Percentiles rank a stretch among this genome's conserved stretches.
phyloP scores from a whole-genome alignment of 164 flowering plant species.

The Stephania cephalantha region DNA sequence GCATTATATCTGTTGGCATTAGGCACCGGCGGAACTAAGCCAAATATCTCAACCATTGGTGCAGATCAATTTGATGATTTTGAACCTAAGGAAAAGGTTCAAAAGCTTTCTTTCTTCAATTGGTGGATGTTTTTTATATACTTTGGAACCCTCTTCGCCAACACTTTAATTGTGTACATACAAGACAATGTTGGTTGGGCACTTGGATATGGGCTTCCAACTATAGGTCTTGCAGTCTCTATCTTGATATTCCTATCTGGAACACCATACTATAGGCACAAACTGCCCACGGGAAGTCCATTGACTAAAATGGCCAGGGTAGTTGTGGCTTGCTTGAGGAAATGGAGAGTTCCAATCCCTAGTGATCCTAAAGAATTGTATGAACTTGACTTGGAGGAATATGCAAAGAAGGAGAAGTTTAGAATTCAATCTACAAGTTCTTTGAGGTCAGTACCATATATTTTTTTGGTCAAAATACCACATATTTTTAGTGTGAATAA shows the following conservation, averaged over 20 bases:
- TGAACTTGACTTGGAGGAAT: constrained; percentile 11
- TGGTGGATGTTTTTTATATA: constrained; percentile 6
- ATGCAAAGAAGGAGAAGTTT: constrained; percentile 4
- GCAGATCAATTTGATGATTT: constrained; percentile 6
- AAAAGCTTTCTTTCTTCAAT: constrained; percentile 7
- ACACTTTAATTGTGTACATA: constrained; percentile 6
- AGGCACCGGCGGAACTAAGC: constrained; percentile 2
- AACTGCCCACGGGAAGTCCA: constrained; percentile 2
- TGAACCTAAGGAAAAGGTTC: constrained; percentile 1
- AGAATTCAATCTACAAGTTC: constrained; percentile 5
- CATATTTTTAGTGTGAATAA: too few relatives aligned
- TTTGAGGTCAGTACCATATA: not conserved
- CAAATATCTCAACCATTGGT: constrained; percentile 1
- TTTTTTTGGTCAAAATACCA: too few relatives aligned
- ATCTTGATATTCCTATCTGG: constrained; percentile 2
- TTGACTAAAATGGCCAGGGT: constrained; percentile 11
- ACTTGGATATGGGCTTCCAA: constrained; percentile 8
- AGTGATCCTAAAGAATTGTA: constrained; percentile 5
- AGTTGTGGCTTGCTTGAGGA: constrained; percentile 5
- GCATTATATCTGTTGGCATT: not conserved
- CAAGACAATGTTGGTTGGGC: constrained; percentile 7
- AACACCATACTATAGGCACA: constrained; percentile 9
- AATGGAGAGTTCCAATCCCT: constrained; percentile 4
- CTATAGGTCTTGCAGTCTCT: constrained; percentile 2
- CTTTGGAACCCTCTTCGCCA: constrained; percentile 10